A percentile compares a stretch with the other conserved stretches of the same genome.
These are phyloP conservation scores for Apophysomyces sp. DNA, from an alignment of 371 early-diverging fungal genomes.

Conservation along the genomic window DNA sequence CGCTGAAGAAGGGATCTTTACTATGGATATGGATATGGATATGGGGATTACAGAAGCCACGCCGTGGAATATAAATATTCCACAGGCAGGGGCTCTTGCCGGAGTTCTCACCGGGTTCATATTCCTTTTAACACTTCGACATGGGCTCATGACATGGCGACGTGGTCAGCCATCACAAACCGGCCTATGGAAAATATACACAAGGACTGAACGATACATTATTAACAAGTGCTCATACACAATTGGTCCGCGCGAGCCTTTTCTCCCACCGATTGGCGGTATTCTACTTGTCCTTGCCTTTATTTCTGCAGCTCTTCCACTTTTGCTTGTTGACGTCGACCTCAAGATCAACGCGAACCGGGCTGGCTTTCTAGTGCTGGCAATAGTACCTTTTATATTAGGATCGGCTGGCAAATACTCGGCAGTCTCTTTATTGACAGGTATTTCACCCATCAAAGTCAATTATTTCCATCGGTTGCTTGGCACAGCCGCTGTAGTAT, in stretches of 20 bases:
- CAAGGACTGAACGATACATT: constrained; percentile 28
- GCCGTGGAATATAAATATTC: constrained; percentile 16
- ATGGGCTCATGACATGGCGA: constrained; percentile 1
- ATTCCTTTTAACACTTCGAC: constrained; percentile 14
- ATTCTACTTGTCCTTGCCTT: constrained; percentile 39
- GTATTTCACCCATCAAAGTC: constrained; percentile 52
- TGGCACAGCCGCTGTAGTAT: constrained; percentile 40
- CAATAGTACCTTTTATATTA: constrained; percentile 56
- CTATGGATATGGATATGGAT: constrained; percentile 11
- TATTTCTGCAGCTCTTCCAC: constrained; percentile 36
- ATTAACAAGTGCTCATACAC: constrained; percentile 51
- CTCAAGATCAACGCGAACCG: constrained; percentile 49
- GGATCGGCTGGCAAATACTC: constrained; percentile 63
- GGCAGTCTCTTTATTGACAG: constrained; percentile 46
- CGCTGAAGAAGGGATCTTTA: not conserved
- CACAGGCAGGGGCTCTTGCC: constrained; percentile 11
- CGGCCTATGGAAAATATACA: not conserved
- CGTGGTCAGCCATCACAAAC: not conserved
- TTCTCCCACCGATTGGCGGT: constrained; percentile 47
- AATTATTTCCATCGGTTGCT: constrained; percentile 55
- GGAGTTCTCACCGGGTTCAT: constrained; percentile 17
- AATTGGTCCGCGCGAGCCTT: constrained; percentile 12
- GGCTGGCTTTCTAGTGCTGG: constrained; percentile 54
- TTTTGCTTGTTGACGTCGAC: constrained; percentile 42
- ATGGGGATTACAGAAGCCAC: constrained; percentile 5